Percentiles rank a stretch among this genome's conserved stretches.
Conservation (phyloP, 2,329 filamentous ascomycete species). For the Diaporthe citri region DNA sequence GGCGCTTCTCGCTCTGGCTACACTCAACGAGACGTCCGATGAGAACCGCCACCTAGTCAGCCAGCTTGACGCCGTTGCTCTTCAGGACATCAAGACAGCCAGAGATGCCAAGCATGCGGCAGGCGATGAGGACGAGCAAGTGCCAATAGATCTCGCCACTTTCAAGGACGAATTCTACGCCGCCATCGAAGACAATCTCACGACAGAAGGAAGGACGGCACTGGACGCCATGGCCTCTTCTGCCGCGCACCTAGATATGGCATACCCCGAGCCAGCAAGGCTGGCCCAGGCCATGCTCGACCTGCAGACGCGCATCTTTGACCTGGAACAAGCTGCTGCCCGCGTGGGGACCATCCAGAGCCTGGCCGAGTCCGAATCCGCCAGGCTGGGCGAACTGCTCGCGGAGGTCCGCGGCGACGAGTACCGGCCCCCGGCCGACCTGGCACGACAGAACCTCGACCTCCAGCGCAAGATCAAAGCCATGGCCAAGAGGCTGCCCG, state of each 20-base stretch:
- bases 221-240: constrained; percentile 70
- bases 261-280: constrained; percentile 60
- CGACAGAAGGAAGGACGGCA: constrained; percentile 64
- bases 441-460: constrained; percentile 80
- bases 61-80: constrained; percentile 69
- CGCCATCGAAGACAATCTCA: constrained; percentile 67
- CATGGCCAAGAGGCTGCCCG: constrained; percentile 74
- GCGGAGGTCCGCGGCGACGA: constrained; percentile 56
- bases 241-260: constrained; percentile 62
- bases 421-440: constrained; percentile 67
- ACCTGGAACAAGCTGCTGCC: constrained; percentile 67
- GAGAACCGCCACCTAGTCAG: constrained; percentile 73
- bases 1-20: constrained; percentile 78
- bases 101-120: constrained; percentile 50
- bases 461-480: constrained; percentile 78
- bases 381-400: constrained; percentile 54
- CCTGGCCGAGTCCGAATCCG: constrained; percentile 66
- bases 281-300: constrained; percentile 67
- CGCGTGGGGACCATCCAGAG: constrained; percentile 68
- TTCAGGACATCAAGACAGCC: constrained; percentile 62
- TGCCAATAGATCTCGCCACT: constrained; percentile 39
- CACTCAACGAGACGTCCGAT: constrained; percentile 82
- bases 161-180: constrained; percentile 60
- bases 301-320: constrained; percentile 66
- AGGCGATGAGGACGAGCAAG: not conserved